Conservation (phyloP, 805 yeast genomes). For the Nakazawaea ernobii region DNA sequence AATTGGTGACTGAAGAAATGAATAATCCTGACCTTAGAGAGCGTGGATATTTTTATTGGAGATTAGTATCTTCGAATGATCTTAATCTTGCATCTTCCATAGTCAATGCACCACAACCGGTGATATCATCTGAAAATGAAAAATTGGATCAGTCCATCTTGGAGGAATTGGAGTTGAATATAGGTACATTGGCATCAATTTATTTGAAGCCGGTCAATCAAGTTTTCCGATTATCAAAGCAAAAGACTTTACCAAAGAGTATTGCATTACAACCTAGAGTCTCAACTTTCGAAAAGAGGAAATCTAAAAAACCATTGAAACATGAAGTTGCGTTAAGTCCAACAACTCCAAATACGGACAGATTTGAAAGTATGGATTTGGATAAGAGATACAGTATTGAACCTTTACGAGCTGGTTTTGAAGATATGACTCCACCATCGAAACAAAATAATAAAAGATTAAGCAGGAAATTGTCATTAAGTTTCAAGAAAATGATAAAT, state of each 20-base stretch:
- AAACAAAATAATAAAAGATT: background rate
- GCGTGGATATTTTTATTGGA: conserved; percentile 82
- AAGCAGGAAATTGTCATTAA: conserved; percentile 10
- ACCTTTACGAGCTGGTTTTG: conserved; percentile 2
- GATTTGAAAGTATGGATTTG: background rate
- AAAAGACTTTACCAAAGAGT: conserved; percentile 42
- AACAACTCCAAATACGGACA: background rate
- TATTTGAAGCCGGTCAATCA: conserved; percentile 80
- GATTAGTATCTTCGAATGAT: conserved; percentile 51
- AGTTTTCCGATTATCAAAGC: conserved; percentile 64
- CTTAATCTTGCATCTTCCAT: conserved; percentile 41
- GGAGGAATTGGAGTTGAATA: conserved; percentile 76
- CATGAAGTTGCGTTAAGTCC: background rate
- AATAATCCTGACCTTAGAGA: conserved; percentile 85
- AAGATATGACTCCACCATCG: background rate
- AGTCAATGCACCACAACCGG: conserved; percentile 57
- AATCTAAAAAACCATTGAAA: background rate
- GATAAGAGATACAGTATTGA: background rate
- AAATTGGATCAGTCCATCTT: conserved; percentile 62
- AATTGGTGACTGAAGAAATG: conserved; percentile 64
- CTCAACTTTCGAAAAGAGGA: background rate
- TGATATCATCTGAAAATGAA: conserved; percentile 61
- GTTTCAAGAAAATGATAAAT: conserved; percentile 8
- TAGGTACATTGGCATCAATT: conserved; percentile 79
- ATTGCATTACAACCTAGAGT: conserved; percentile 34